Conservation (phyloP, 2,329 filamentous ascomycete species). For the Phialemoniopsis sp. region DNA sequence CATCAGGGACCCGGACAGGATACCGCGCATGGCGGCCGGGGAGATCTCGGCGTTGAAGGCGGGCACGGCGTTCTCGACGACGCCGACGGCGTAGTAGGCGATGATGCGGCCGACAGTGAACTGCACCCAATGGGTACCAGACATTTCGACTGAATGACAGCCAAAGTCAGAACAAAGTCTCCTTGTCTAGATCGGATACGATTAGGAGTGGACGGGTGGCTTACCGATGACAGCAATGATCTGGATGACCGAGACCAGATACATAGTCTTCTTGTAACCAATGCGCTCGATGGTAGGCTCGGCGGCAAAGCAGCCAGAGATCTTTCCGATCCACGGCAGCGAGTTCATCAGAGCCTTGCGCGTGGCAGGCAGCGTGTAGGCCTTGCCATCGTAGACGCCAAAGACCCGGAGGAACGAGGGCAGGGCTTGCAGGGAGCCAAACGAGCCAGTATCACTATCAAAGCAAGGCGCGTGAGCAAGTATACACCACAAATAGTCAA, state of each 20-base stretch:
- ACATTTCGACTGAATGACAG: conserved; percentile 6
- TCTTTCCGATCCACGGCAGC: conserved; percentile 12
- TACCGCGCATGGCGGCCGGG: conserved; percentile 6
- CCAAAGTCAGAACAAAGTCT: not conserved
- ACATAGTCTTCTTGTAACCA: conserved; percentile 12
- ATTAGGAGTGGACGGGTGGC: no score
- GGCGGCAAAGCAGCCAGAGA: conserved; percentile 6
- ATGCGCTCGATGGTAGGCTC: conserved; percentile 9
- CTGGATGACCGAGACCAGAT: conserved; percentile 5
- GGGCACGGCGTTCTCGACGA: conserved; percentile 9
- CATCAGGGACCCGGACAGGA: conserved; percentile 8
- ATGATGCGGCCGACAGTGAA: conserved; percentile 15
- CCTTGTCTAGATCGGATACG: no score
- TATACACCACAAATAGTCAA: not conserved
- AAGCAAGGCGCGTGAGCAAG: not conserved
- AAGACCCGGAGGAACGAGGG: conserved; percentile 9
- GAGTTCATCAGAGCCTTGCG: conserved; percentile 10
- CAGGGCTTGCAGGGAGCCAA: conserved; percentile 10
- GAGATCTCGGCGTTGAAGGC: conserved; percentile 9
- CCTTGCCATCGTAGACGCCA: conserved; percentile 4
- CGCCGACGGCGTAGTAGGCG: conserved; percentile 19
- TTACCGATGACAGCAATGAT: conserved; percentile 8
- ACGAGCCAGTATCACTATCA: conserved; percentile 8
- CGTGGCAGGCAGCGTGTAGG: conserved; percentile 3
- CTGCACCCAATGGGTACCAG: conserved; percentile 9